Conservation (phyloP, 352 stramenopile species). For the Phytopythium litorale region DNA sequence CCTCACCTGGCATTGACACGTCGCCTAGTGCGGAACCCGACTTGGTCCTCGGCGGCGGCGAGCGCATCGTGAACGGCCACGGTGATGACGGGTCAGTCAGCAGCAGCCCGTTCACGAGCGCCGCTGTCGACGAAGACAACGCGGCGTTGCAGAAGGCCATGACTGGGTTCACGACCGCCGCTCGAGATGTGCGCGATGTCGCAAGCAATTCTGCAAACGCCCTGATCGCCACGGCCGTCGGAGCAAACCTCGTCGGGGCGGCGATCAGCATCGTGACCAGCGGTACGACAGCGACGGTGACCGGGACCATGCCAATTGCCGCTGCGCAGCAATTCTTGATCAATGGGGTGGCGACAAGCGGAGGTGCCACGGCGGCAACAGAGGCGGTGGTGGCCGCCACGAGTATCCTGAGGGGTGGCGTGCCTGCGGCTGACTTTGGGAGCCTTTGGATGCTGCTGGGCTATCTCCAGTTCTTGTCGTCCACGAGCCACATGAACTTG, state of each 20-base stretch:
- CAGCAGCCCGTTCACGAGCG: conserved; percentile 1
- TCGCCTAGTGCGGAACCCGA: background rate
- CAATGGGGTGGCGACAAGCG: conserved; percentile 11
- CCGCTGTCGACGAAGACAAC: conserved; percentile 4
- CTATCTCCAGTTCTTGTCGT: conserved; percentile 73
- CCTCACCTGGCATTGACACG: background rate
- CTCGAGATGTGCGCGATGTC: conserved; percentile 25
- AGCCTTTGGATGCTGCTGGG: conserved; percentile 59
- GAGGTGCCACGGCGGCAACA: conserved; percentile 7
- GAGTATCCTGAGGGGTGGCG: conserved; percentile 7
- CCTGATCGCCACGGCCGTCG: conserved; percentile 48
- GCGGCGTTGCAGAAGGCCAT: conserved; percentile 20
- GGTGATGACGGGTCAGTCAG: background rate
- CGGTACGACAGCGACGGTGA: conserved; percentile 14
- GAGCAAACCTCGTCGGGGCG: conserved; percentile 43
- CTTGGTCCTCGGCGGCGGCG: background rate
- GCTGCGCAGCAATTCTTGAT: conserved; percentile 23
- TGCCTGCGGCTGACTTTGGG: conserved; percentile 45
- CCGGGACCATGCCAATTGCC: conserved; percentile 15
- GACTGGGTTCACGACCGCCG: conserved; percentile 20
- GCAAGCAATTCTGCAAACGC: conserved; percentile 43
- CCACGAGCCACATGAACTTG: conserved; percentile 55
- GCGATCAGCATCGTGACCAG: conserved; percentile 39
- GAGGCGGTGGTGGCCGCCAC: background rate
- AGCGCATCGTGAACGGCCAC: conserved; percentile 1